phyloP scores from a whole-genome alignment of 768 basidiomycete species.

The Austroboletus eburneus region DNA sequence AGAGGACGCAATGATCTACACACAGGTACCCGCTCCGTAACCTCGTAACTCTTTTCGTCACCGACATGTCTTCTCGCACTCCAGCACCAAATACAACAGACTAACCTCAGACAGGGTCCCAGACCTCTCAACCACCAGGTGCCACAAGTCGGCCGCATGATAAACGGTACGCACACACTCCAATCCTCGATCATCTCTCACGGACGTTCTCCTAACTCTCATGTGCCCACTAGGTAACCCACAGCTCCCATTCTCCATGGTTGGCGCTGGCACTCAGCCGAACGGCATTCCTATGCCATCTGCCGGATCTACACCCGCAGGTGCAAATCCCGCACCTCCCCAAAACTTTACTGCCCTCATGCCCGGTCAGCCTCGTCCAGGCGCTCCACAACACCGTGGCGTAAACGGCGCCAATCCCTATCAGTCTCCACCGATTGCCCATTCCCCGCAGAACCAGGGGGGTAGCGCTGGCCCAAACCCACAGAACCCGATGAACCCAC shows the following conservation, averaged over 20 bases:
- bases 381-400: conserved; percentile 37
- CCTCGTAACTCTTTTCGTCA: conserved; percentile 4
- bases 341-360: conserved; percentile 34
- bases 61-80: conserved; percentile 6
- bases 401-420: conserved; percentile 49
- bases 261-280: conserved; percentile 35
- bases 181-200: conserved; percentile 11
- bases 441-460: conserved; percentile 50
- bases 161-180: conserved; percentile 32
- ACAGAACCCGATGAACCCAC: conserved; percentile 43
- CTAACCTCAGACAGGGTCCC: conserved; percentile 31
- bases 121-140: conserved; percentile 25
- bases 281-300: conserved; percentile 42
- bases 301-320: conserved; percentile 21
- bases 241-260: conserved; percentile 24
- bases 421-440: conserved; percentile 62
- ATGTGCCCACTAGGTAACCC: conserved; percentile 21
- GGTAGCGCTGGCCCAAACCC: conserved; percentile 29
- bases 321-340: conserved; percentile 28
- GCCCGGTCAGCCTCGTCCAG: conserved; percentile 32
- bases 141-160: conserved; percentile 24
- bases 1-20: conserved; percentile 73
- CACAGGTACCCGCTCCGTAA: conserved; percentile 43
- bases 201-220: conserved; percentile 29
- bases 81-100: conserved; percentile 36